Conservation (phyloP, 306 rosid species). For the Lotus japonicus region DNA sequence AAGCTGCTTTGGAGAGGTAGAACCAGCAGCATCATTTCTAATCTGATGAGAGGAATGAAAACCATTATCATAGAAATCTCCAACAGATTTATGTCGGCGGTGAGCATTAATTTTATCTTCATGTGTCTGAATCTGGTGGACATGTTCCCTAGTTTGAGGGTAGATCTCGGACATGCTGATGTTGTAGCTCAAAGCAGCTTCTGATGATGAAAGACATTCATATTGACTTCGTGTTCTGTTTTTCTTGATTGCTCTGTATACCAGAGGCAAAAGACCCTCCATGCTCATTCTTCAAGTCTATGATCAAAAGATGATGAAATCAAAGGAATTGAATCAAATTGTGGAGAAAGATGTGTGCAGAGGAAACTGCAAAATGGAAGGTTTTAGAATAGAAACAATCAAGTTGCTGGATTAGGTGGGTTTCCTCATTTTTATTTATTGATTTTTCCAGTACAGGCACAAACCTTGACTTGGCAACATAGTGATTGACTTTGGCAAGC, state of each 20-base stretch:
- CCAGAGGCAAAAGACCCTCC: conserved; percentile 45
- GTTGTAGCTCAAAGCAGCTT: neutral
- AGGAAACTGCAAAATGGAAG: neutral
- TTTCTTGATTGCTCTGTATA: conserved; percentile 33
- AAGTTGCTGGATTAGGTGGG: conserved; percentile 26
- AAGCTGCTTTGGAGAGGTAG: neutral
- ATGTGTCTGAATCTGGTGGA: neutral
- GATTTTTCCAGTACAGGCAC: too few relatives aligned
- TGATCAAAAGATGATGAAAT: too few relatives aligned
- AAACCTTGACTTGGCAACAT: neutral
- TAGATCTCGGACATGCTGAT: conserved; percentile 24
- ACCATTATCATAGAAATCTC: neutral
- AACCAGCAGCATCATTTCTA: neutral
- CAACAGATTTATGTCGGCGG: conserved; percentile 24
- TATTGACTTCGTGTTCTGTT: conserved; percentile 27
- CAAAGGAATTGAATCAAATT: too few relatives aligned
- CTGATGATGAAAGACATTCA: conserved; percentile 25
- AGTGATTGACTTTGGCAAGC: neutral
- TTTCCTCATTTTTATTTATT: neutral
- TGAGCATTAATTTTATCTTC: neutral
- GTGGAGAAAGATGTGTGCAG: too few relatives aligned
- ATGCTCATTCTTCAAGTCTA: neutral
- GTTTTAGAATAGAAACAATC: neutral
- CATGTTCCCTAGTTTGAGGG: conserved; percentile 1
- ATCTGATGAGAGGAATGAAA: neutral